Evolutionary conservation across 352 stramenopile genomes (phyloP).

Genomic region (Paralagenidium karlingii): DNA sequence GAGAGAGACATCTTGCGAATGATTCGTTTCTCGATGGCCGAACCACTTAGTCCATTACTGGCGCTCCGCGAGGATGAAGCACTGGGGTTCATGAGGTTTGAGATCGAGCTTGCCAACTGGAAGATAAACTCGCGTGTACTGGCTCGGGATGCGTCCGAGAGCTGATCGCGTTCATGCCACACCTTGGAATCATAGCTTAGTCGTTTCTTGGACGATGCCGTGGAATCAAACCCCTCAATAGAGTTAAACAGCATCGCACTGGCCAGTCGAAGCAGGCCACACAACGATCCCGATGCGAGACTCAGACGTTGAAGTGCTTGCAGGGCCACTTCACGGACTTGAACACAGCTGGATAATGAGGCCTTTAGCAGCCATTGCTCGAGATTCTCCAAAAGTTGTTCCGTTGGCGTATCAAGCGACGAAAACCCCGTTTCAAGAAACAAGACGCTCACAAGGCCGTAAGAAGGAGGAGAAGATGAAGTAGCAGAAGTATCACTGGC

Average conservation of each 20-base stretch:
- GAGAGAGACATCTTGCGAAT: slow-evolving; percentile 35
- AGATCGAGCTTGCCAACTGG: slow-evolving; percentile 27
- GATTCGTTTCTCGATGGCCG: slow-evolving; percentile 29
- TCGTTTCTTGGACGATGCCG: too few species aligned
- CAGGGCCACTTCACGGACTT: slow-evolving; percentile 49
- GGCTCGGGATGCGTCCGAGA: slow-evolving; percentile 25
- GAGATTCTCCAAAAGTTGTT: slow-evolving; percentile 39
- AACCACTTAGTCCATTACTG: too few species aligned
- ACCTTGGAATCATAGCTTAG: too few species aligned
- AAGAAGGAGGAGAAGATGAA: slow-evolving; percentile 7
- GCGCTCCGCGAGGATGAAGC: slow-evolving; percentile 13
- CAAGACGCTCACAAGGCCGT: slow-evolving; percentile 29
- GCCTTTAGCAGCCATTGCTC: slow-evolving; percentile 57
- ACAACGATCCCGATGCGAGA: slow-evolving; percentile 70
- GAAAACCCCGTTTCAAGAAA: slow-evolving; percentile 37
- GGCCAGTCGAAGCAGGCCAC: slow-evolving; percentile 57
- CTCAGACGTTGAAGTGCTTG: slow-evolving; percentile 42
- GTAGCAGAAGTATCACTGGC: slow-evolving; percentile 10
- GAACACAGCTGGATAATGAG: slow-evolving; percentile 22
- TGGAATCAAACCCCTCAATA: too few species aligned
- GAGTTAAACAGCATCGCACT: slow-evolving; percentile 42
- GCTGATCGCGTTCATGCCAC: slow-evolving; percentile 47
- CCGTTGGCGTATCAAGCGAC: slow-evolving; percentile 29
- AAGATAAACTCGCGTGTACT: slow-evolving; percentile 29
- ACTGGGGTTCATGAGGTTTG: slow-evolving; percentile 33